Evolutionary conservation across 352 stramenopile genomes (phyloP), one percentile per base, ranked within the genome.

Genomic region (Globisporangium heterothallicum): DNA sequence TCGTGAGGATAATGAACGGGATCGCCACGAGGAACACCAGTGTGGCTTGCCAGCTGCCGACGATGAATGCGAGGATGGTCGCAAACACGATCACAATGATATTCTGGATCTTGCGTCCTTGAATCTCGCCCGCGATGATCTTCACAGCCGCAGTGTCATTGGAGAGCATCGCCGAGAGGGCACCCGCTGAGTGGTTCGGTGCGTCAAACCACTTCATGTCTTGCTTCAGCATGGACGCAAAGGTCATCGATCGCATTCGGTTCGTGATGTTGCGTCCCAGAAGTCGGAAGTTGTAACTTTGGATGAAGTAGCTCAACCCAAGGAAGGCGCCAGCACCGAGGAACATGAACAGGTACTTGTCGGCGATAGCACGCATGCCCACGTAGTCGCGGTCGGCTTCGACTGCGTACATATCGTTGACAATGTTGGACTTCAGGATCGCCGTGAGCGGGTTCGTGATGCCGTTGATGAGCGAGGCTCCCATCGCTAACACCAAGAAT

Each of bases 101-200:
- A 43, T 63, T 63, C 48, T 63, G 56, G 9, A 51, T 56, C 56
- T 63, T 63, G 25, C 56, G 56, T 13, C 56, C 56, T 21, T 63
- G 56, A 48, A 63, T 50, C 29, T 50, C 44, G 18, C 44, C 44
- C 7, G 44, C 44, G 44, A 63, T 63, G 35, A 34, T 36, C 21
- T 47, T 53, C 8, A 63, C 40, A 22, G 41, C 36, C 21, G 49
- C 43, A n/a, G 56, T 42, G 18, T 58, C 56, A 18, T 53, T 63
- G 12, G 56, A 53, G 14, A 63, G 56, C 32, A 53, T 46, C 16
- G 56, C 56, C 14, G 56, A 53, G 35, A 63, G 49, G 19, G 42
- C 49, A 12, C 56, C 56, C 3, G 56, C 41, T 22, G 56, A 44
- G 30, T 63, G 30, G 0, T 14, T 10, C 6, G 54, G 45, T 19